Percentiles rank a stretch among this genome's conserved stretches.
These are phyloP conservation scores for Anacardium occidentale DNA, from an alignment of 345 rosid genomes.

Conservation along the genomic window DNA sequence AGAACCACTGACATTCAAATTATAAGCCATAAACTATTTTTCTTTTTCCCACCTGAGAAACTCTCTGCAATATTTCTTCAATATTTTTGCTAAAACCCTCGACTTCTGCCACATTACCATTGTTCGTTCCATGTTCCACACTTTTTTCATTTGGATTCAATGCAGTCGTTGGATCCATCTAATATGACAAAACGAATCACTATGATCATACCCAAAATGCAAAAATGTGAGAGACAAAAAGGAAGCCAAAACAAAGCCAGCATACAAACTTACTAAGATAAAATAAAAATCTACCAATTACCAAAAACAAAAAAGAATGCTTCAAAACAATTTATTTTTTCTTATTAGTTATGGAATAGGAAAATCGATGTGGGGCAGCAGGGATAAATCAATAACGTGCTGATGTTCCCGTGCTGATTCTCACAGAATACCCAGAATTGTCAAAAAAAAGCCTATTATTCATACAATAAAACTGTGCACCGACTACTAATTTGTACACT, in stretches of 20 bases:
- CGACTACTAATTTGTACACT: too few relatives aligned
- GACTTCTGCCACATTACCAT: constrained; percentile 29
- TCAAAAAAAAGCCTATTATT: too few relatives aligned
- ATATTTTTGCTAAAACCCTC: constrained; percentile 34
- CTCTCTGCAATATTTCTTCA: constrained; percentile 46
- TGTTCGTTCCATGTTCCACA: constrained; percentile 5
- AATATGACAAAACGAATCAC: background rate
- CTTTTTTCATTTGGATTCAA: constrained; percentile 21
- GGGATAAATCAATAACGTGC: too few relatives aligned
- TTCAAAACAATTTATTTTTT: too few relatives aligned
- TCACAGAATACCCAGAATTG: too few relatives aligned
- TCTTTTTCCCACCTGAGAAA: constrained; percentile 35
- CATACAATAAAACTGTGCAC: too few relatives aligned
- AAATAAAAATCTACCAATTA: background rate
- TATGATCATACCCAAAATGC: too few relatives aligned
- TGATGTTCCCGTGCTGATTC: too few relatives aligned
- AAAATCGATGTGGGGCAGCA: too few relatives aligned
- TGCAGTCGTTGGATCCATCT: constrained; percentile 20
- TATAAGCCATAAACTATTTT: background rate
- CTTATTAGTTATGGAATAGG: too few relatives aligned
- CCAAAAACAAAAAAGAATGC: too few relatives aligned
- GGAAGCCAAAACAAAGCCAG: background rate
- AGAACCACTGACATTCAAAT: background rate
- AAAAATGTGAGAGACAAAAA: background rate
- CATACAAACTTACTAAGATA: background rate